Base-by-base conservation (phyloP, 371 early-diverging fungal genomes). In the Apophysomyces sp. region DNA sequence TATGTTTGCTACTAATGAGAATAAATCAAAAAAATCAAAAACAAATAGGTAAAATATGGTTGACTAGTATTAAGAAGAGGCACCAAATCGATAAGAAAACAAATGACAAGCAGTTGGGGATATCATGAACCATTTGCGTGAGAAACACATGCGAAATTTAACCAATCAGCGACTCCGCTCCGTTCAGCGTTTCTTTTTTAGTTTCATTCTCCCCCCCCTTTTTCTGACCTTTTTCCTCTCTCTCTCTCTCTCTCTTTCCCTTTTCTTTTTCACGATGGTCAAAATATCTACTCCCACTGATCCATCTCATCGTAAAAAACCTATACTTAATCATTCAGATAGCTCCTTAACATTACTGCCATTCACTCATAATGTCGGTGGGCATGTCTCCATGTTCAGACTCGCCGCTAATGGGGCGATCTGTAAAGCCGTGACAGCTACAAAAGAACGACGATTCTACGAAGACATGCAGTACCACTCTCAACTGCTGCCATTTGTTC, bases 321-420 rank as follows among this genome's bases (percentile, higher is more conserved):
- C 57, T 58, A 55, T 60, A 31, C 61, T 58, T 8, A 60, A 65
- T 16, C 37, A 63, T 44, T 62, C 65, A n/a, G 56, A 63, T 1
- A 52, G 57, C 26, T 54, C 70, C 3, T 59, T 69, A 26, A 69
- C 69, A 9, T 61, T 76, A 4, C 52, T 72, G 27, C 77, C 77
- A 0, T 76, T 76, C 51, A 65, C 62, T 28, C 73, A 76, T 44
- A 73, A 76, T 65, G 77, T 77, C 53, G 77, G 77, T 3, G 77
- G 77, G 7, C 77, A 77, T 63, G 69, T 74, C 24, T 74, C 77
- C 39, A 65, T 77, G 54, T 77, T 77, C 57, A 69, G 74, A 4
- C 65, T 77, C 5, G 58, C 66, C 30, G 62, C 77, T 2, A 72
- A 71, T 54, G 62, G 69, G 9, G 69, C 69, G 16, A 71, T 77